These are phyloP conservation scores for Purshia tridentata DNA, from an alignment of 306 rosid genomes.

Conservation along the genomic window DNA sequence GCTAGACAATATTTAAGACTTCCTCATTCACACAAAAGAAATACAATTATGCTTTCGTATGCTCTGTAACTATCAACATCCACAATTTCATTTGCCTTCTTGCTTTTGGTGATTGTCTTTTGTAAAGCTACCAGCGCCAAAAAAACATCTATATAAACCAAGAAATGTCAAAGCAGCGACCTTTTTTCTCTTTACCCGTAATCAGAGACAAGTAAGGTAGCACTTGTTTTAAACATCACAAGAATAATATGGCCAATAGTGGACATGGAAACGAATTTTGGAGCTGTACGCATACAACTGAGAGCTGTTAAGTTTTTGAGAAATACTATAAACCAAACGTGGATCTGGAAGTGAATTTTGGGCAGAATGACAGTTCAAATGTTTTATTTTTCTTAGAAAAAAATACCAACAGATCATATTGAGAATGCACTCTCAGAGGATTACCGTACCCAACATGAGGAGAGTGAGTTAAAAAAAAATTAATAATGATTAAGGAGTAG, in stretches of 20 bases:
- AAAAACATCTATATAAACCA: background rate
- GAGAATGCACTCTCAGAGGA: background rate
- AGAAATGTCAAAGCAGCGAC: background rate
- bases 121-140: background rate
- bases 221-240: no score
- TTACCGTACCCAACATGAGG: background rate
- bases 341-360: background rate
- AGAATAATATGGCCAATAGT: no score
- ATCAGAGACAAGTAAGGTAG: no score
- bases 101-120: background rate
- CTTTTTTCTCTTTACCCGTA: background rate
- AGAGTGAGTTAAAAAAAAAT: background rate
- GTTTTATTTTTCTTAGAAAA: background rate
- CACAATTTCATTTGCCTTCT: background rate
- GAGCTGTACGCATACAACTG: no score
- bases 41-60: background rate
- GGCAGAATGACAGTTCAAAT: background rate
- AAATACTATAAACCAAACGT: background rate
- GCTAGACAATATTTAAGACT: constrained; percentile 5
- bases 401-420: background rate
- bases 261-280: no score
- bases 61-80: background rate
- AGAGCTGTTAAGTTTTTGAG: no score
- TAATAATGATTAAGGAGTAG: background rate
- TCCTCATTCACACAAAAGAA: background rate